Evolutionary conservation across 768 basidiomycete species (phyloP).

Genomic region (Lentinula aciculospora): DNA sequence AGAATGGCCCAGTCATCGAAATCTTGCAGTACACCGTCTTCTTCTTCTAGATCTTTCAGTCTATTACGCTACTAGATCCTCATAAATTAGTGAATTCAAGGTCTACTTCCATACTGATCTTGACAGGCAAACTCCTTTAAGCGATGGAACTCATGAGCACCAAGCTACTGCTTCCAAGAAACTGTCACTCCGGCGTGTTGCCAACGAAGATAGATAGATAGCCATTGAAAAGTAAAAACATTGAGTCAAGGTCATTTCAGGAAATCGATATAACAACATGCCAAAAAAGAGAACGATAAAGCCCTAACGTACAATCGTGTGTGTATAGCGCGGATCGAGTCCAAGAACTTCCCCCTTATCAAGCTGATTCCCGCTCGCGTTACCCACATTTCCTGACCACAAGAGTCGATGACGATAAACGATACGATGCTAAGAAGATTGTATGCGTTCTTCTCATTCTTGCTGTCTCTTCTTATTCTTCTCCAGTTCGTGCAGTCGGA

Average conservation of each 20-base stretch:
- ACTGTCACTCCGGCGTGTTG: too few relatives aligned
- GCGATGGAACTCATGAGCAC: too few relatives aligned
- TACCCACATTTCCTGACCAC: neutral
- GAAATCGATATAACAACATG: neutral
- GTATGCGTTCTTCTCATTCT: neutral
- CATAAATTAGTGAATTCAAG: too few relatives aligned
- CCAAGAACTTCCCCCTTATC: neutral
- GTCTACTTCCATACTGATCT: too few relatives aligned
- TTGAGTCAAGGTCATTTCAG: neutral
- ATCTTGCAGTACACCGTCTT: too few relatives aligned
- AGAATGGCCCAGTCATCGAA: too few relatives aligned
- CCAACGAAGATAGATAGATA: neutral
- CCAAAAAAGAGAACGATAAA: neutral
- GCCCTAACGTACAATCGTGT: neutral
- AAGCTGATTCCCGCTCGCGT: neutral
- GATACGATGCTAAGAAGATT: neutral
- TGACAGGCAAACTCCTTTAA: too few relatives aligned
- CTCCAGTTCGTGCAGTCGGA: too few relatives aligned
- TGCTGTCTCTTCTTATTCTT: too few relatives aligned
- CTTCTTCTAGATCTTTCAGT: too few relatives aligned
- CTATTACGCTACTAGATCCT: too few relatives aligned
- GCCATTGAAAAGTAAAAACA: neutral
- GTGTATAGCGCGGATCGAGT: neutral
- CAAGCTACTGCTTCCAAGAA: too few relatives aligned
- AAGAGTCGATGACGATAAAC: neutral